Percentiles rank a stretch among this genome's conserved stretches.
Conservation (phyloP, 257 asterid genomes). For the Solanum neorickii region DNA sequence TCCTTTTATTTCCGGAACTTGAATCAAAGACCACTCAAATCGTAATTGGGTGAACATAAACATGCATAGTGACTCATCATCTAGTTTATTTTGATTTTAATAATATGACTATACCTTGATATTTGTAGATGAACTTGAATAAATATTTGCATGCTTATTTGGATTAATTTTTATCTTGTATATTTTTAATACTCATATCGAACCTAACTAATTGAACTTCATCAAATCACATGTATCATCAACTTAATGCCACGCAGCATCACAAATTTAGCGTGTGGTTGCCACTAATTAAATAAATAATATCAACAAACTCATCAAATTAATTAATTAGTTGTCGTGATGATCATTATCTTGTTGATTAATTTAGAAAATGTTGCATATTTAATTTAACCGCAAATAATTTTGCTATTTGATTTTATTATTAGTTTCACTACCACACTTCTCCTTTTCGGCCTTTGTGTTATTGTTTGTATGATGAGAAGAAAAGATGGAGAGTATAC, state of each 20-base stretch:
- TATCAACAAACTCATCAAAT: background rate
- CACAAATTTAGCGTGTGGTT: constrained; percentile 2
- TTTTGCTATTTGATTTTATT: background rate
- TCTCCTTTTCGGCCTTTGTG: background rate
- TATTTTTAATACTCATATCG: background rate
- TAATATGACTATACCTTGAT: background rate
- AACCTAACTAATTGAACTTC: background rate
- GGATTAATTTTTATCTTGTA: background rate
- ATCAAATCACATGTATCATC: background rate
- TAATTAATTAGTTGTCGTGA: background rate
- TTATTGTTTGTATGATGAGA: background rate
- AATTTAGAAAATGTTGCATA: background rate
- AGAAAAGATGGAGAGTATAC: background rate
- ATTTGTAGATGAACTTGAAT: background rate
- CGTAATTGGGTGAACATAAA: background rate
- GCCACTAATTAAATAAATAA: constrained; percentile 1
- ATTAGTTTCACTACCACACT: background rate
- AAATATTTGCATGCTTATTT: background rate
- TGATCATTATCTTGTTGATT: background rate
- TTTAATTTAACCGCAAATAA: background rate
- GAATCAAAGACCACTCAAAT: background rate
- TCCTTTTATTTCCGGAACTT: rapidly evolving
- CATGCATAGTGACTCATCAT: background rate
- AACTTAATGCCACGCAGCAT: background rate
- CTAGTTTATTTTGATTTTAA: background rate